A percentile compares a stretch with the other conserved stretches of the same genome.
Conservation (phyloP, 495 filamentous ascomycete species). For the Neurospora tetrasperma region DNA sequence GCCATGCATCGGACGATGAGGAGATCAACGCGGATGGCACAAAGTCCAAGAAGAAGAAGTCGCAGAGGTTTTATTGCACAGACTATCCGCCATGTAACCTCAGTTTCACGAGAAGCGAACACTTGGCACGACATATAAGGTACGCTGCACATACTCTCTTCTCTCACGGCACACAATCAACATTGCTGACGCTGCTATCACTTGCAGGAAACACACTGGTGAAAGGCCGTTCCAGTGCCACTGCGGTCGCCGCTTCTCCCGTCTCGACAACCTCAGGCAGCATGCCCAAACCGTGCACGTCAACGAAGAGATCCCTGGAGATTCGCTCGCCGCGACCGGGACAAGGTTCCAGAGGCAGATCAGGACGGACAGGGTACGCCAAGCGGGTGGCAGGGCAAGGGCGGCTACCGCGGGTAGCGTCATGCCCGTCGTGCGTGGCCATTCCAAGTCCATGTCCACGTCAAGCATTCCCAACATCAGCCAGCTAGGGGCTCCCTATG, state of each 20-base stretch:
- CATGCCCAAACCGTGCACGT: slow-evolving; percentile 97
- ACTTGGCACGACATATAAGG: slow-evolving; percentile 90
- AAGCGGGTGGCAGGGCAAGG: slow-evolving; percentile 57
- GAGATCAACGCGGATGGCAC: slow-evolving; percentile 56
- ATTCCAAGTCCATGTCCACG: slow-evolving; percentile 72
- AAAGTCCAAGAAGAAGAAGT: slow-evolving; percentile 86
- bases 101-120: slow-evolving; percentile 94
- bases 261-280: slow-evolving; percentile 89
- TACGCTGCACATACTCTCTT: slow-evolving; percentile 23
- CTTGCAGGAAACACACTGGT: slow-evolving; percentile 81
- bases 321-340: slow-evolving; percentile 88
- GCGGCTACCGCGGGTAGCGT: slow-evolving; percentile 60
- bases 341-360: slow-evolving; percentile 92
- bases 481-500: slow-evolving; percentile 63
- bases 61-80: slow-evolving; percentile 94
- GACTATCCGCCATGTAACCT: slow-evolving; percentile 90
- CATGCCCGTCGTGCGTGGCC: slow-evolving; percentile 58
- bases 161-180: background rate
- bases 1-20: slow-evolving; percentile 69
- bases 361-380: slow-evolving; percentile 63
- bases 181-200: slow-evolving; percentile 7
- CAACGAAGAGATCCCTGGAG: slow-evolving; percentile 90
- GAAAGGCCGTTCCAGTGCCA: slow-evolving; percentile 97
- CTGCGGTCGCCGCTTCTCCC: slow-evolving; percentile 89
- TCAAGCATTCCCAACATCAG: slow-evolving; percentile 58